Evolutionary conservation across 768 basidiomycete genomes (phyloP).

Genomic region (Mycena belliarum): DNA sequence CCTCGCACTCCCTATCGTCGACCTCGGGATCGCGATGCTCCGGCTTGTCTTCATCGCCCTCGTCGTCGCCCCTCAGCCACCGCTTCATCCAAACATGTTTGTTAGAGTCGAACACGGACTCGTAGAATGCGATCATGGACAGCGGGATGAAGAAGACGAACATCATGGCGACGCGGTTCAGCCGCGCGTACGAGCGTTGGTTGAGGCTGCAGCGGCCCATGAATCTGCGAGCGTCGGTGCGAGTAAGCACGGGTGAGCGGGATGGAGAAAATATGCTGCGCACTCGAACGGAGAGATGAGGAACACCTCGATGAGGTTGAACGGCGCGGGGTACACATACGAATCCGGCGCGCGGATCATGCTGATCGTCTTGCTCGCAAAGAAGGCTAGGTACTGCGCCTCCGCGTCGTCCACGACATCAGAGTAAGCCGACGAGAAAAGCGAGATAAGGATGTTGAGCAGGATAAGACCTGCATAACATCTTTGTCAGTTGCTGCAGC

Average conservation of each 20-base stretch:
- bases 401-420: slow-evolving; percentile 86
- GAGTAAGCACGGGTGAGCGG: not conserved
- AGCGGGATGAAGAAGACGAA: slow-evolving; percentile 83
- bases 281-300: slow-evolving; percentile 87
- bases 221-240: slow-evolving; percentile 33
- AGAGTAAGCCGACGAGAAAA: slow-evolving; percentile 90
- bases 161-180: slow-evolving; percentile 81
- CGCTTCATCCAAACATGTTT: slow-evolving; percentile 65
- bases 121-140: slow-evolving; percentile 70
- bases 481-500: slow-evolving; percentile 28
- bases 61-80: slow-evolving; percentile 65
- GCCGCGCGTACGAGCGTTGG: slow-evolving; percentile 54
- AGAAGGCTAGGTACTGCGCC: slow-evolving; percentile 89
- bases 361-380: slow-evolving; percentile 80
- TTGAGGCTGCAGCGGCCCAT: slow-evolving; percentile 47
- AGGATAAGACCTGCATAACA: slow-evolving; percentile 77
- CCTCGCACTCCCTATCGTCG: slow-evolving; percentile 52
- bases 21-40: slow-evolving; percentile 60
- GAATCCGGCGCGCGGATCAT: slow-evolving; percentile 88
- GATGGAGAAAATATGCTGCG: slow-evolving; percentile 32
- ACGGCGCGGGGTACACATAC: slow-evolving; percentile 90
- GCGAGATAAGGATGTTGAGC: slow-evolving; percentile 92
- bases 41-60: slow-evolving; percentile 57
- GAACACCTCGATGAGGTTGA: slow-evolving; percentile 83
- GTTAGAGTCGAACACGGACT: slow-evolving; percentile 52